Percentiles rank a stretch among this genome's conserved stretches.
Evolutionary conservation across 352 stramenopile genomes (phyloP).

Genomic region (Globisporangium uncinulatum): DNA sequence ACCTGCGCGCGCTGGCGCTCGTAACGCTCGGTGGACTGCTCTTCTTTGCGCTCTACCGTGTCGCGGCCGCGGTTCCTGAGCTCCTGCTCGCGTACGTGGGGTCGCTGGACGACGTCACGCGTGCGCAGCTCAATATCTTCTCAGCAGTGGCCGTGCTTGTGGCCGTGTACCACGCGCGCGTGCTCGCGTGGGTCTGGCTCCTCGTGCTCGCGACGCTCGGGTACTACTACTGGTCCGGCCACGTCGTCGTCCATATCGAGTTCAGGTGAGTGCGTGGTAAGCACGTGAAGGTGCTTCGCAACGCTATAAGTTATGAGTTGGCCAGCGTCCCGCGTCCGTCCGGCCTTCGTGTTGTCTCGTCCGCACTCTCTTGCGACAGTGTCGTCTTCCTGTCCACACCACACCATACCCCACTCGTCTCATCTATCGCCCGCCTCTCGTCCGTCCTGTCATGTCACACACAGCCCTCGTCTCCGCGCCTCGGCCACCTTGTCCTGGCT

Average conservation of each 20-base stretch:
- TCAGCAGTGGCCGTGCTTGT: constrained; percentile 14
- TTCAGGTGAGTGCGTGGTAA: constrained; percentile 13
- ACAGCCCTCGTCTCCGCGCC: constrained; percentile 26
- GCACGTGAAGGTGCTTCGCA: neutral
- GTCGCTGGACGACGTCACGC: constrained; percentile 35
- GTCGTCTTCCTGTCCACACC: neutral
- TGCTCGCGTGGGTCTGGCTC: constrained; percentile 40
- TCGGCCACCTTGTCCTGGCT: constrained; percentile 25
- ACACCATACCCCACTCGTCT: too few species aligned
- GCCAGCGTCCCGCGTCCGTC: neutral
- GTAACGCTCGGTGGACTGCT: constrained; percentile 16
- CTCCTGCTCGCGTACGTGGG: constrained; percentile 19
- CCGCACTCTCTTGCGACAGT: neutral
- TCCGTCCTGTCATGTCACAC: constrained; percentile 17
- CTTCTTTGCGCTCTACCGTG: constrained; percentile 27
- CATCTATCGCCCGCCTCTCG: neutral
- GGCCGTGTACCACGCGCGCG: constrained; percentile 25
- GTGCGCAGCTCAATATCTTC: constrained; percentile 37
- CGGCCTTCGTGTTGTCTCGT: neutral
- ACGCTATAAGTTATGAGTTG: constrained; percentile 1
- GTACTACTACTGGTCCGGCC: constrained; percentile 54
- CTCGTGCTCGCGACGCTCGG: constrained; percentile 8
- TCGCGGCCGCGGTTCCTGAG: constrained; percentile 19
- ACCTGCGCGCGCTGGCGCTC: constrained; percentile 17
- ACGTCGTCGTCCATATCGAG: constrained; percentile 24